A percentile compares a stretch with the other conserved stretches of the same genome.
phyloP scores from a whole-genome alignment of 129 eudicot species.

The Gnaphalium uliginosum region DNA sequence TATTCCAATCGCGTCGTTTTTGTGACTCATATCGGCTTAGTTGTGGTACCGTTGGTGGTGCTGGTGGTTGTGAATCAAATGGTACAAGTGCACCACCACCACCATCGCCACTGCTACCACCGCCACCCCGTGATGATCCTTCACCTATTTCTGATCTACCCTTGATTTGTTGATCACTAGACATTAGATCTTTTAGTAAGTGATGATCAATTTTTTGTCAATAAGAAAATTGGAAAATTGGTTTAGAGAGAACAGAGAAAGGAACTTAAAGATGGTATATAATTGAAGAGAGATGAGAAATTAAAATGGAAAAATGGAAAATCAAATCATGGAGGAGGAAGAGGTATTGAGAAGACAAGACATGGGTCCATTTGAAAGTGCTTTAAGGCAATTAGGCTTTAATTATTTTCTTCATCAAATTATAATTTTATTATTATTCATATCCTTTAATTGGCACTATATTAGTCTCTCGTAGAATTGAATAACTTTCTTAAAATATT shows the following conservation, averaged over 20 bases:
- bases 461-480: conserved; percentile 39
- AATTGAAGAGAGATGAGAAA: conserved; percentile 50
- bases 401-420: conserved; percentile 57
- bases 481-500: conserved; percentile 11
- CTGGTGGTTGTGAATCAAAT: conserved; percentile 23
- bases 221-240: background rate
- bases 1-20: conserved; percentile 81
- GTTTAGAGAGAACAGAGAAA: conserved; percentile 24
- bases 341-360: conserved; percentile 57
- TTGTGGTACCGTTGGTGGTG: conserved; percentile 32
- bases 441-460: conserved; percentile 53
- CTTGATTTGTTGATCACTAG: conserved; percentile 38
- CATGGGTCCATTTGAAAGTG: conserved; percentile 77
- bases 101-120: background rate
- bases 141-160: conserved; percentile 45
- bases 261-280: conserved; percentile 27
- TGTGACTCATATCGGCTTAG: conserved; percentile 73
- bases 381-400: conserved; percentile 47
- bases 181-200: conserved; percentile 28
- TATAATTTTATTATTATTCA: conserved; percentile 38
- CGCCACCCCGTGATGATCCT: conserved; percentile 32
- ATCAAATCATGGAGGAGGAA: conserved; percentile 51
- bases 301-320: conserved; percentile 21
- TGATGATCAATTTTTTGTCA: background rate
- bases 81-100: conserved; percentile 2